Base-by-base conservation (phyloP, 225 moss, liverwort and hornwort species). In the Physcomitrium patens region DNA sequence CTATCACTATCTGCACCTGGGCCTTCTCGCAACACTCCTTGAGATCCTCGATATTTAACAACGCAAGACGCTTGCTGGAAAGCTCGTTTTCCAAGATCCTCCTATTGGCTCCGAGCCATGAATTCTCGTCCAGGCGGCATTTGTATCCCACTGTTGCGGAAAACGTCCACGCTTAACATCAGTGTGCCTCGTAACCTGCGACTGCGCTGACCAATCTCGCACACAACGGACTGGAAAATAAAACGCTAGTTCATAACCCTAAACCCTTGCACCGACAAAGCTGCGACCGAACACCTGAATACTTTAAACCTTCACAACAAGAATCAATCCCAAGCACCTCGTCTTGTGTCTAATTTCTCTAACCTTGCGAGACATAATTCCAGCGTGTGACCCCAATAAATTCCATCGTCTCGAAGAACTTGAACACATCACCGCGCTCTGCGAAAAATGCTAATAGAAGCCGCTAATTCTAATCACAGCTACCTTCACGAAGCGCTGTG, bases 91-190 rank as follows among this genome's bases (percentile, higher is more conserved):
- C 82, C 13, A 82, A 37, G 14, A 74, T 82, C 28, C 68, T 65
- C 42, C 69, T 63, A 52, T 82, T 82, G 15, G 82, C 82, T 1
- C 82, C 82, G 2, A 72, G 73, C 82, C 82, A 82, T 26, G 73
- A 73, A 69, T 82, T 82, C 51, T 82, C 82, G 2, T 82, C 78
- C 63, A 82, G 49, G 0, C 74, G 65, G 56, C 78, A 82, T 64
- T 82, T 82, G 74, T 78, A 82, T 45, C 82, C 82, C 82, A 82
- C 82, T 82, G 78, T 65, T 7, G 49, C 73, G 51, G 27, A 51
- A 51, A 19, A 44, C 9, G 8, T 41, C 10, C 7, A 0, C 24
- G 26, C 1, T 24, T 3, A 22, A 7, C 60, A 18, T 59, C 9
- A 60, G 48, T 28, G 3, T 26, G 9, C 67, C 1, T 49, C 49